Evolutionary conservation across 2,329 filamentous ascomycete genomes (phyloP), one percentile per base, ranked within the genome.

Genomic region (Ceratocystis huliohia): DNA sequence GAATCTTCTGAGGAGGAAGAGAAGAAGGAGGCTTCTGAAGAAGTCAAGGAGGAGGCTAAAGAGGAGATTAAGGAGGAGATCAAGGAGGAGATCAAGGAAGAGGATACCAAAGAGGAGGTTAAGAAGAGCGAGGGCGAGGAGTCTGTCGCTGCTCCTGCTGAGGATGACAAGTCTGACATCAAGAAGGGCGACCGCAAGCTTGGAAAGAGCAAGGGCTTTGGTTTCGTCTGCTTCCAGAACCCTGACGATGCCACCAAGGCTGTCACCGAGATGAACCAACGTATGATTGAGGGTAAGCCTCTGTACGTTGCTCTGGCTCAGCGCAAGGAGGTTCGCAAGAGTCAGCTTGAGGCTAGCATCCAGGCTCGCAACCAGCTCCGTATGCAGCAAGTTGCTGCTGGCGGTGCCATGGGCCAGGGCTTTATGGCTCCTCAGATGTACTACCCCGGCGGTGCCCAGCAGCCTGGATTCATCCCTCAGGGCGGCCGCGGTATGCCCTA

Each of bases 201-300:
- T 69, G 94, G 94, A 77, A 97, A 97, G 89, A 96, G 91, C 88
- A 99, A 97, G 84, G 94, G 94, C 76, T 99, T 99, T 76, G 94
- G 94, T 73, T 99, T 99, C 78, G 94, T 99, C 75, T 99, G 94
- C 88, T 99, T 99, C 83, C 94, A 89, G 84, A 97, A 96, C 83
- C 92, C 94, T 69, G 94, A 99, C 74, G 94, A 99, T 77, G 94
- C 94, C 71, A 96, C 93, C 80, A 97, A 97, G 86, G 94, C 94
- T 70, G 93, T 99, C 70, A 91, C 92, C 69, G 94, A 99, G 79
- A 96, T 97, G 91, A 99, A 99, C 83, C 93, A 97, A 83, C 91
- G 94, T 78, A 99, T 99, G 94, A 83, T 97, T 72, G 88, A 92
- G 77, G 85, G 84, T 80, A 99, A 99, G 86, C 94, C 94, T 67